Evolutionary conservation across 371 early-diverging fungal species (phyloP), one percentile per base, ranked within the genome.

Genomic region (Syncephalis plumigaleata): DNA sequence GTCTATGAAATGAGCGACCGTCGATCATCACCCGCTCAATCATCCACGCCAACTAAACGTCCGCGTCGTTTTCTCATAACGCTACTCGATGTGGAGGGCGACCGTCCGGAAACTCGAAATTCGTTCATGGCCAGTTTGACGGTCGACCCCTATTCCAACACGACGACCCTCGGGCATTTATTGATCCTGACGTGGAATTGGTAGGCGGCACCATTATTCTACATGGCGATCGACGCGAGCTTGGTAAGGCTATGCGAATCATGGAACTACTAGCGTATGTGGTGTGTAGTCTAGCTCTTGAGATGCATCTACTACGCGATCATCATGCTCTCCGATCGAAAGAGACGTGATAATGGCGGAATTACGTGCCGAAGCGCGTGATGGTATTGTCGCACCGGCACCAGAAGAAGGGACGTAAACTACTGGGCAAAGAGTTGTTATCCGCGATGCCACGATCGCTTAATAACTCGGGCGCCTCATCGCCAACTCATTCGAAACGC

Each of bases 251-350:
- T 1, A 59, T 55, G 36, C 50, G 47, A 42, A 62, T 62, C 22
- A 37, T 60, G 8, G 65, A 65, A 42, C 50, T 64, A 8, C 42
- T 65, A 7, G 58, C 68, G 5, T 73, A 68, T 55, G 66, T 68
- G 0, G 58, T 71, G 0, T 73, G 67, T 54, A 61, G 64, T 22
- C 44, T 72, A 36, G 58, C 58, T 44, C 45, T 77, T 11, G 75
- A 77, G 44, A 40, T 55, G n/a, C 50, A 51, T 27, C 45, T 77
- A 31, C 52, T 71, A 50, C 56, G 57, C 13, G 75, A 77, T 44
- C 67, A 68, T 44, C 55, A 58, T 26, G 49, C 61, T 7, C 37
- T 40, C 1, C 51, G 62, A 15, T 51, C 54, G 24, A 58, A 55
- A 7, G 36, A 31, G 31, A 31, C 11, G 31, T 31, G 4, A 11